Percentiles rank a stretch among this genome's conserved stretches.
phyloP scores from a whole-genome alignment of 208 protist genomes.

The Wallacemonas sp. region DNA sequence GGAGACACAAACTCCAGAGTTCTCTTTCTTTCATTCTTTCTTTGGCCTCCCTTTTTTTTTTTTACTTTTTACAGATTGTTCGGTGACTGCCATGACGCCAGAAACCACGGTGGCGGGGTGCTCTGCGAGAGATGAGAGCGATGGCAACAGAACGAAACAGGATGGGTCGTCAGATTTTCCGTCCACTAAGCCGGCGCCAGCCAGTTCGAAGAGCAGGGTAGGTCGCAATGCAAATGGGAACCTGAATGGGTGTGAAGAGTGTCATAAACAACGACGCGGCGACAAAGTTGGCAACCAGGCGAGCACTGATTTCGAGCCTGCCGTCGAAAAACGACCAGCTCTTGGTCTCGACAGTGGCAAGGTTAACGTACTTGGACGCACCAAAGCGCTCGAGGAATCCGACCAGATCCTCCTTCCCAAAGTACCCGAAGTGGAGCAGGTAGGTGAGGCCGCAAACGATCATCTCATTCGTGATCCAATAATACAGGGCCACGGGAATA shows the following conservation, averaged over 20 bases:
- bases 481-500: constrained; percentile 36
- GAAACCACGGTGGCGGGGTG: no score
- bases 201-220: constrained; percentile 26
- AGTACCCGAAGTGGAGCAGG: constrained; percentile 52
- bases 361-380: constrained; percentile 38
- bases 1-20: no score
- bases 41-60: no score
- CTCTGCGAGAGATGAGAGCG: no score
- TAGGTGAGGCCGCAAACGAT: constrained; percentile 53
- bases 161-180: neutral
- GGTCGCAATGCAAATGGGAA: constrained; percentile 47
- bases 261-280: constrained; percentile 60
- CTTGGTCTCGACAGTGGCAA: constrained; percentile 38
- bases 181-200: neutral
- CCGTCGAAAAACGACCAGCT: constrained; percentile 50
- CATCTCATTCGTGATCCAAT: constrained; percentile 58
- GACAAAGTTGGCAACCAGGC: constrained; percentile 56
- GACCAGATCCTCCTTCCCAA: constrained; percentile 54
- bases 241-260: constrained; percentile 46
- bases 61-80: no score
- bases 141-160: neutral
- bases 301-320: constrained; percentile 38
- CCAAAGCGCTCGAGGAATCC: constrained; percentile 43
- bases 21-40: no score
- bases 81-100: no score